A percentile compares a stretch with the other conserved stretches of the same genome.
Conservation (phyloP, 495 filamentous ascomycete species). For the Massariosphaeria phaeospora region DNA sequence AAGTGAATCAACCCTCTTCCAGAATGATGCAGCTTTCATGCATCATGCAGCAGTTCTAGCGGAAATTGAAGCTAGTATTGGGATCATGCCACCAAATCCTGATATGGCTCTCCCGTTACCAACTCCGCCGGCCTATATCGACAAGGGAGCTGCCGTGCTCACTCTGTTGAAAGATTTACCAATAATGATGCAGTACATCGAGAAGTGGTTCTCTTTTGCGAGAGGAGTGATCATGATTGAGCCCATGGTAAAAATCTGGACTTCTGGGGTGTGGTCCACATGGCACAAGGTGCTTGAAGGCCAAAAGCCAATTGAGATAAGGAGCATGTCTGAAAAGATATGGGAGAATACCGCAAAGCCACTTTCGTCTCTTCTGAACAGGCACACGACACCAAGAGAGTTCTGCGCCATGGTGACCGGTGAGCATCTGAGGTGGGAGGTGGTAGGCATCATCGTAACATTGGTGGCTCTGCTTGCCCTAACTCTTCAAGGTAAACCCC, state of each 20-base stretch:
- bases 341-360: constrained; percentile 37
- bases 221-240: constrained; percentile 36
- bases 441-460: constrained; percentile 51
- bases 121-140: constrained; percentile 24
- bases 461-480: constrained; percentile 45
- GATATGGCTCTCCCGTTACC: background rate
- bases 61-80: constrained; percentile 25
- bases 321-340: constrained; percentile 33
- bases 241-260: constrained; percentile 37
- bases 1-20: background rate
- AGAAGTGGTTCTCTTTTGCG: constrained; percentile 35
- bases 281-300: constrained; percentile 30
- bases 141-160: constrained; percentile 35
- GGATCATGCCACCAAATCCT: constrained; percentile 10
- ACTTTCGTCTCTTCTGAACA: constrained; percentile 21
- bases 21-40: constrained; percentile 3
- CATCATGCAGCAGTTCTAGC: constrained; percentile 23
- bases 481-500: constrained; percentile 35
- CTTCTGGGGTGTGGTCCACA: constrained; percentile 34
- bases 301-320: constrained; percentile 28
- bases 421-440: constrained; percentile 55
- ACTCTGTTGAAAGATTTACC: constrained; percentile 35
- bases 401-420: constrained; percentile 45
- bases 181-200: constrained; percentile 32
- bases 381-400: constrained; percentile 32